These are phyloP conservation scores for Petunia hybrid DNA, from an alignment of 305 asterid genomes.

Conservation along the genomic window DNA sequence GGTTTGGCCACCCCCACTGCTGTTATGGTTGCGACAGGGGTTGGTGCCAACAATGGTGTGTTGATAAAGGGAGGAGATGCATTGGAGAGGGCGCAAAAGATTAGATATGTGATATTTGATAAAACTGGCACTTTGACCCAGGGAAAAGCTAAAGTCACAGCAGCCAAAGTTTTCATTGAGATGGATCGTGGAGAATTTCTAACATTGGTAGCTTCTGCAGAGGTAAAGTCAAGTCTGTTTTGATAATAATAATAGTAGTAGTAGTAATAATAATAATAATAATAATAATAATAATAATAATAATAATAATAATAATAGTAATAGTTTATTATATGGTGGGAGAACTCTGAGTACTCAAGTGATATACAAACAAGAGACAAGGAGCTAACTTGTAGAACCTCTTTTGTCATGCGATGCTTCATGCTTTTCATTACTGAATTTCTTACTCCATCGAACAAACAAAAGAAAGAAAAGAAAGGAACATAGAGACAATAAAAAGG, in stretches of 20 bases:
- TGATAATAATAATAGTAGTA: constrained; percentile 10
- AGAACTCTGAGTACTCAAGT: not conserved
- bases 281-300: too few species aligned
- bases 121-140: constrained; percentile 98
- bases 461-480: not conserved
- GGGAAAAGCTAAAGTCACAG: constrained; percentile 93
- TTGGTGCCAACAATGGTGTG: constrained; percentile 98
- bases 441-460: too few species aligned
- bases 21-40: constrained; percentile 99
- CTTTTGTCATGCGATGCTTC: too few species aligned
- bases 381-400: not conserved
- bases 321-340: not conserved
- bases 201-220: constrained; percentile 95
- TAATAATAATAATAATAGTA: too few species aligned
- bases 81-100: constrained; percentile 93
- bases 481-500: too few species aligned
- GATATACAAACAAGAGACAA: not conserved
- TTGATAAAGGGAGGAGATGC: constrained; percentile 99
- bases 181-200: constrained; percentile 97
- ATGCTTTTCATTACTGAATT: too few species aligned
- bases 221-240: constrained; percentile 58
- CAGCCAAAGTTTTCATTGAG: constrained; percentile 76
- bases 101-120: constrained; percentile 84
- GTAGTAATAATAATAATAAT: too few species aligned
- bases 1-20: constrained; percentile 99